These are phyloP conservation scores for Spizellomyces sp. DNA, from an alignment of 192 early-diverging fungal genomes.

Conservation along the genomic window DNA sequence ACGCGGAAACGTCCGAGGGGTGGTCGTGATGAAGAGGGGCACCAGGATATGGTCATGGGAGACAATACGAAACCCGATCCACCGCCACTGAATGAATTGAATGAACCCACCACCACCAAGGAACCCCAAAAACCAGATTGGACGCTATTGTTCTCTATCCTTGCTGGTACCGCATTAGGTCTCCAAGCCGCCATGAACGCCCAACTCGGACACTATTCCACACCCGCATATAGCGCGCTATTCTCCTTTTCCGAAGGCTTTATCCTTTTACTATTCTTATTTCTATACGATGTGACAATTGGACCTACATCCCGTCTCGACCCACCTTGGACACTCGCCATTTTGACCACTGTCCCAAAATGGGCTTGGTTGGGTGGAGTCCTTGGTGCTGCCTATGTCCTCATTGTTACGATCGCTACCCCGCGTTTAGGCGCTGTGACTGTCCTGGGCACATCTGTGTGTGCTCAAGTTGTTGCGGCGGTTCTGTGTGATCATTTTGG, in stretches of 20 bases:
- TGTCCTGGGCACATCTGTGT: conserved; percentile 51
- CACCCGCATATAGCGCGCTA: conserved; percentile 8
- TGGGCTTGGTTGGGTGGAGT: conserved; percentile 59
- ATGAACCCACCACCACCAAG: no score
- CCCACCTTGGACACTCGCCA: neutral
- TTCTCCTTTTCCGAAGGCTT: conserved; percentile 20
- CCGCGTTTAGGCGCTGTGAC: conserved; percentile 57
- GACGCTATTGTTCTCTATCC: conserved; percentile 14
- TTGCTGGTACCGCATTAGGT: conserved; percentile 22
- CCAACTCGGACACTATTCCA: conserved; percentile 8
- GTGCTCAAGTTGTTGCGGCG: conserved; percentile 52
- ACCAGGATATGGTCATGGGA: no score
- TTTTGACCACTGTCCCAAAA: conserved; percentile 38
- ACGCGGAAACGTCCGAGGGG: no score
- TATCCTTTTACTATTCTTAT: neutral
- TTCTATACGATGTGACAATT: conserved; percentile 3
- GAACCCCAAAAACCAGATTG: neutral
- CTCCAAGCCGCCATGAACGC: conserved; percentile 38
- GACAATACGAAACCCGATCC: no score
- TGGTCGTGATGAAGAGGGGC: no score
- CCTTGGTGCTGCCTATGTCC: conserved; percentile 54
- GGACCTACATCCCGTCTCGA: conserved; percentile 18
- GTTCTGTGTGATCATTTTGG: conserved; percentile 58
- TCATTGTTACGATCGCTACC: conserved; percentile 52
- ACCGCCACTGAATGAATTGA: no score